These are phyloP conservation scores for Neurospora hispaniola DNA, from an alignment of 495 filamentous ascomycete species.

Conservation along the genomic window DNA sequence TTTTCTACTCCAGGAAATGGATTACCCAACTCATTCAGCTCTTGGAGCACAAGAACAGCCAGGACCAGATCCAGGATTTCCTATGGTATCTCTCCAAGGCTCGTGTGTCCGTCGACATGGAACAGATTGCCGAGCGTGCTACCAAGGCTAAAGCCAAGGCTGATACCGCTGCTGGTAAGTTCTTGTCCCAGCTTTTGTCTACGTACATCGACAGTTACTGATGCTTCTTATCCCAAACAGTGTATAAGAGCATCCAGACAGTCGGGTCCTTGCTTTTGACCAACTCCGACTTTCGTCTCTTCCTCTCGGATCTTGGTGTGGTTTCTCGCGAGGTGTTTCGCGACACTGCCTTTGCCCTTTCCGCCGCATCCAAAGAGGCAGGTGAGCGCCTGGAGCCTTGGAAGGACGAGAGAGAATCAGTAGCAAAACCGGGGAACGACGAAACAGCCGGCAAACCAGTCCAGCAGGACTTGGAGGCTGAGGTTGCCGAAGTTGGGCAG, in stretches of 20 bases:
- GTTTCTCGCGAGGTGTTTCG: constrained; percentile 78
- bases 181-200: not conserved
- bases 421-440: constrained; percentile 50
- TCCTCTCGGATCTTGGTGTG: constrained; percentile 70
- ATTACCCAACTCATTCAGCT: constrained; percentile 66
- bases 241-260: constrained; percentile 73
- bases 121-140: constrained; percentile 52
- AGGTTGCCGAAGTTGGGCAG: constrained; percentile 52
- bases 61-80: constrained; percentile 86
- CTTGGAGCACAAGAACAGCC: constrained; percentile 65
- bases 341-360: constrained; percentile 72
- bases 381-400: constrained; percentile 63
- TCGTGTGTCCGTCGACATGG: constrained; percentile 55
- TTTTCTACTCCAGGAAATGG: constrained; percentile 61
- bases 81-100: constrained; percentile 75
- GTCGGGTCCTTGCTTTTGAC: constrained; percentile 74
- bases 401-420: constrained; percentile 42
- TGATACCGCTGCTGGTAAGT: constrained; percentile 64
- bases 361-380: constrained; percentile 58
- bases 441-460: constrained; percentile 36
- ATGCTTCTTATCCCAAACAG: constrained; percentile 27
- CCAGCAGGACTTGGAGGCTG: constrained; percentile 48
- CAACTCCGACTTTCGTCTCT: constrained; percentile 82
- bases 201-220: not conserved
- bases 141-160: constrained; percentile 57